Evolutionary conservation across 2,329 filamentous ascomycete species (phyloP), one percentile per base, ranked within the genome.

Genomic region (Penicillium italicum): DNA sequence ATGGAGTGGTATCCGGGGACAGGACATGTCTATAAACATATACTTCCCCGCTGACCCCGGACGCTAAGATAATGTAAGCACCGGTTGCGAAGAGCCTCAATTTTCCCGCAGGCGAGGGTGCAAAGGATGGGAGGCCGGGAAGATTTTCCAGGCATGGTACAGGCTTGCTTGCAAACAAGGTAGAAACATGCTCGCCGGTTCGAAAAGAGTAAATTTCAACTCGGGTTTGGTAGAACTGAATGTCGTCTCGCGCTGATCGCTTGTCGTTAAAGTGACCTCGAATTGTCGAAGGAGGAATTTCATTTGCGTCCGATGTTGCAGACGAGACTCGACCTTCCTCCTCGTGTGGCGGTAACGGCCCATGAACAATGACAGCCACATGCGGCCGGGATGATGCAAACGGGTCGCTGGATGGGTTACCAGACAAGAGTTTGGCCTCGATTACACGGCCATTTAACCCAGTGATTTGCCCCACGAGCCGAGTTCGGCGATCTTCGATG

Each of bases 121-220:
- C 82, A 60, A 85, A 80, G 58, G 90, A 88, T 22, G 86, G 75
- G 6, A 72, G 84, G 80, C 74, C 87, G 85, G 62, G 77, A 67
- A 68, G 77, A 50, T 36, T 86, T 76, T 57, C 82, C 76, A 66
- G 81, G 79, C 65, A 89, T 73, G 44, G 84, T 76, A 51, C 85
- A 77, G 69, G 84, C 79, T 47, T 89, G 82, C 87, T 85, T 64
- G 86, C 83, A 57, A 95, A 86, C 9, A 97, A 77, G 0, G 89
- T 88, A 26, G 86, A 83, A 52, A 97, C 75, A 53, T 84, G 83
- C 58, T 83, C 81, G 64, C 86, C 86, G n/a, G 86, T 89, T 63
- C 83, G 85, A 57, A 97, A 77, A 1, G 92, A 97, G 72, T 93
- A 96, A 0, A 97, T 79, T 64, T 97, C 91, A 6, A 96, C 90